phyloP scores from a whole-genome alignment of 768 basidiomycete species.

The Auriscalpium vulgare region DNA sequence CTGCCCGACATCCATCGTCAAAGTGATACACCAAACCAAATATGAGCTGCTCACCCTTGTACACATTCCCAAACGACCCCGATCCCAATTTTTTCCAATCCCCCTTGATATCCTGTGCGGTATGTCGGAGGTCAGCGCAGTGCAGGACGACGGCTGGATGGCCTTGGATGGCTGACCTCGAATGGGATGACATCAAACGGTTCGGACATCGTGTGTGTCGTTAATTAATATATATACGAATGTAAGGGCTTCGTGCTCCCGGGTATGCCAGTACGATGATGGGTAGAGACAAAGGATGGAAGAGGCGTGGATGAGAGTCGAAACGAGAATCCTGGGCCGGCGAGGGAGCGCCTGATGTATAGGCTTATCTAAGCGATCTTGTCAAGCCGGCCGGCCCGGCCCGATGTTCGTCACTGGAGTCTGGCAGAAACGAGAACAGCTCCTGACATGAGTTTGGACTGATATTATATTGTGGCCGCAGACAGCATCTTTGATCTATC shows the following conservation, averaged over 20 bases:
- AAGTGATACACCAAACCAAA: background rate
- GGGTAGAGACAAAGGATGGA: background rate
- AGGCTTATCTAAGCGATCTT: too few relatives aligned
- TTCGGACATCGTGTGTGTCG: conserved; percentile 35
- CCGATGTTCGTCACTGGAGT: too few relatives aligned
- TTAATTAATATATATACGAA: too few relatives aligned
- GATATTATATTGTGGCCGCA: too few relatives aligned
- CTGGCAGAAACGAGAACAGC: too few relatives aligned
- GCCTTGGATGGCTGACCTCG: conserved; percentile 46
- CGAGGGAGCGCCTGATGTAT: too few relatives aligned
- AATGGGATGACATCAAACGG: conserved; percentile 86
- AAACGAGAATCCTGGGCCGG: too few relatives aligned
- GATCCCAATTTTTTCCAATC: conserved; percentile 86
- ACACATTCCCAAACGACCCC: conserved; percentile 92
- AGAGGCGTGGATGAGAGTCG: too few relatives aligned
- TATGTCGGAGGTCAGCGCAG: background rate
- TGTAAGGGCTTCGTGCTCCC: too few relatives aligned
- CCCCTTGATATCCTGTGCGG: conserved; percentile 69
- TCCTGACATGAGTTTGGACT: too few relatives aligned
- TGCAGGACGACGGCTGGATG: background rate
- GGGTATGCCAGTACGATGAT: background rate
- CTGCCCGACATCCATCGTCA: conserved; percentile 29
- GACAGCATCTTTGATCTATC: too few relatives aligned
- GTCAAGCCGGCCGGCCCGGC: too few relatives aligned
- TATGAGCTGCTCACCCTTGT: conserved; percentile 56